Conservation (phyloP, 2,329 filamentous ascomycete genomes). For the Fonsecaea multimorphosa region DNA sequence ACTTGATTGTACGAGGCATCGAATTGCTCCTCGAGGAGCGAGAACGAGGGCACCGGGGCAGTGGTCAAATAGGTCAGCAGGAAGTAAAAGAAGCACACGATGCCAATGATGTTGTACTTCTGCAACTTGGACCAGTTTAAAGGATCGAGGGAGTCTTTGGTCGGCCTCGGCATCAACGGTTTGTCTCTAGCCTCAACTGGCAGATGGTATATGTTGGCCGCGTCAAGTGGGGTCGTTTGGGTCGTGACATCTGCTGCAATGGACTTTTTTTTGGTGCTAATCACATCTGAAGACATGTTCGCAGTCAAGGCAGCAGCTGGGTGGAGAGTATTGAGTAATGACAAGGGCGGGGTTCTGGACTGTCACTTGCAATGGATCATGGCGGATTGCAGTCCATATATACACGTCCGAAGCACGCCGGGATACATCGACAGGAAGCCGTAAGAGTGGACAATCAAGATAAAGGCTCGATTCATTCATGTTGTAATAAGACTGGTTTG, state of each 20-base stretch:
- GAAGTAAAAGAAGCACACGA: conserved; percentile 25
- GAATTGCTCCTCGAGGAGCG: conserved; percentile 21
- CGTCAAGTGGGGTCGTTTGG: background rate
- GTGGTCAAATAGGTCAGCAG: conserved; percentile 26
- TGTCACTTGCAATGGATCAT: conserved; percentile 1
- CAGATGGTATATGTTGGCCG: conserved; percentile 4
- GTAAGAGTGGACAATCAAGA: background rate
- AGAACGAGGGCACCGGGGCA: conserved; percentile 20
- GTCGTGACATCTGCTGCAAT: background rate
- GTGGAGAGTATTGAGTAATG: conserved; percentile 9
- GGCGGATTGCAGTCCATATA: background rate
- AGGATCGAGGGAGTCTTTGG: conserved; percentile 41
- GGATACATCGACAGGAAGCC: background rate
- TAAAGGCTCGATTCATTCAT: background rate
- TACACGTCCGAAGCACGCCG: background rate
- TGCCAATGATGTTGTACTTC: conserved; percentile 26
- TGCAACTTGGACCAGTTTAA: conserved; percentile 43
- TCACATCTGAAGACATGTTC: conserved; percentile 2
- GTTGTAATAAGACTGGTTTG: background rate
- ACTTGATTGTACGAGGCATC: conserved; percentile 23
- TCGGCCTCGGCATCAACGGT: conserved; percentile 41
- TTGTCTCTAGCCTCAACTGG: background rate
- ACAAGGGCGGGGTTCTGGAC: conserved; percentile 3
- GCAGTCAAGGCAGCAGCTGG: background rate
- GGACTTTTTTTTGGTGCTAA: background rate